These are phyloP conservation scores for Arthrobotrys musiformis DNA, from an alignment of 2,329 filamentous ascomycete species.

Conservation along the genomic window DNA sequence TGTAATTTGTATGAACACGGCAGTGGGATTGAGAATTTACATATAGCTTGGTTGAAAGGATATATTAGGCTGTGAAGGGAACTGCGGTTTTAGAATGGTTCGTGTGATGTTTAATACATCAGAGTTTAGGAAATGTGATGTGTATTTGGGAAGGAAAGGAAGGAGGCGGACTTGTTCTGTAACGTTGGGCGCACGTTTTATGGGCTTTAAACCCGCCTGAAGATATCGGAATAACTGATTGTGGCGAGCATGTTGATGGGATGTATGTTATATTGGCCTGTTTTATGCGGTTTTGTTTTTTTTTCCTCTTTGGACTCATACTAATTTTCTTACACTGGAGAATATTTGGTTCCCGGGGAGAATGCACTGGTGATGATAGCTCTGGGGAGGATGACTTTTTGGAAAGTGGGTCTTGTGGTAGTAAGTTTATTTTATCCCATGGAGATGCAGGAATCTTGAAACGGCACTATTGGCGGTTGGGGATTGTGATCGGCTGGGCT, in stretches of 20 bases:
- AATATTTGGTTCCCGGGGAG: not conserved
- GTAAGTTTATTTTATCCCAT: slow-evolving; percentile 16
- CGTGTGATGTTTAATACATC: not conserved
- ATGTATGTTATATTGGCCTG: not conserved
- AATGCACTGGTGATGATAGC: not conserved
- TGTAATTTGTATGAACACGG: no score
- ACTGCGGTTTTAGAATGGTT: not conserved
- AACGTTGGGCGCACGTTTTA: not conserved
- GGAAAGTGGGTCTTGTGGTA: slow-evolving; percentile 16
- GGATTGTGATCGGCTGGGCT: slow-evolving; percentile 19
- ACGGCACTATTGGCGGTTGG: slow-evolving; percentile 27
- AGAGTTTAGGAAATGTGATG: no score
- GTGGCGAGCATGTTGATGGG: not conserved
- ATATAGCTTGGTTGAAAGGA: no score
- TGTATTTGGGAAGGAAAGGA: no score
- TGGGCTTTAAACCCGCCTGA: slow-evolving; percentile 12
- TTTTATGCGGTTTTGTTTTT: not conserved
- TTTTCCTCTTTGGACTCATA: not conserved
- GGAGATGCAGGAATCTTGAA: slow-evolving; percentile 51
- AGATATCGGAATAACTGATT: slow-evolving; percentile 15
- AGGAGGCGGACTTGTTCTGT: not conserved
- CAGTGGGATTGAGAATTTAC: no score
- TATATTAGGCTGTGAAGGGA: not conserved
- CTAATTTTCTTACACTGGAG: not conserved
- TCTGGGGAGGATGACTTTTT: not conserved